Percentiles rank a stretch among this genome's conserved stretches.
Evolutionary conservation across 2,329 filamentous ascomycete species (phyloP).

Genomic region (Rhynchosporium secalis): DNA sequence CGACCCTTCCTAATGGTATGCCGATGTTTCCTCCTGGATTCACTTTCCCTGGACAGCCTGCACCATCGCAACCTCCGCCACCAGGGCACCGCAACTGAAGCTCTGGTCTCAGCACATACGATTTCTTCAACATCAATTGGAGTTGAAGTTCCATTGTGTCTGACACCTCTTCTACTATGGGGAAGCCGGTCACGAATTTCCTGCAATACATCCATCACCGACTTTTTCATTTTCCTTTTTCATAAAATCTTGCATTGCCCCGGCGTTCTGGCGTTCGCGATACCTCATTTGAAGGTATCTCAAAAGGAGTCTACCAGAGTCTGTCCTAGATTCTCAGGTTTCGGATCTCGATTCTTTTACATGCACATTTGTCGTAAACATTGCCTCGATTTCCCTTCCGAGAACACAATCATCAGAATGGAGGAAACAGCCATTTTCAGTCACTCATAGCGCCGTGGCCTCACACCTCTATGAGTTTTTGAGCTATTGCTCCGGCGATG

Average conservation of each 20-base stretch:
- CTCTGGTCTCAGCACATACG: too few relatives aligned
- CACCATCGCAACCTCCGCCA: slow-evolving; percentile 35
- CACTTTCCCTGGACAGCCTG: slow-evolving; percentile 38
- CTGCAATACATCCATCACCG: not conserved
- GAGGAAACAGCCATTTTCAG: not conserved
- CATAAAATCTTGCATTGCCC: slow-evolving; percentile 13
- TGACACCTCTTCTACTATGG: too few relatives aligned
- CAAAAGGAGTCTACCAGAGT: not conserved
- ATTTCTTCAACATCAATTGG: too few relatives aligned
- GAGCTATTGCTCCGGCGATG: not conserved
- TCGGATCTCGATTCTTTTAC: not conserved
- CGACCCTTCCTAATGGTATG: slow-evolving; percentile 51
- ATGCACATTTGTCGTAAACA: not conserved
- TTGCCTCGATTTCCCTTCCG: not conserved
- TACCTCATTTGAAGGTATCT: not conserved
- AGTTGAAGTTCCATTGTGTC: slow-evolving; percentile 10
- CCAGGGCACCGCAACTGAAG: slow-evolving; percentile 28
- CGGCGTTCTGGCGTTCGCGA: slow-evolving; percentile 14
- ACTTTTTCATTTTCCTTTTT: not conserved
- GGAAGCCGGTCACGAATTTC: not conserved
- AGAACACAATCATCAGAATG: not conserved
- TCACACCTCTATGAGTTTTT: not conserved
- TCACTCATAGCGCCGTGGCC: slow-evolving; percentile 1
- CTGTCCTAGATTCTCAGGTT: not conserved
- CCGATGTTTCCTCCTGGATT: slow-evolving; percentile 51